A percentile compares a stretch with the other conserved stretches of the same genome.
These are phyloP conservation scores for Neurospora sp. DNA, from an alignment of 2,329 filamentous ascomycete species.

Conservation along the genomic window DNA sequence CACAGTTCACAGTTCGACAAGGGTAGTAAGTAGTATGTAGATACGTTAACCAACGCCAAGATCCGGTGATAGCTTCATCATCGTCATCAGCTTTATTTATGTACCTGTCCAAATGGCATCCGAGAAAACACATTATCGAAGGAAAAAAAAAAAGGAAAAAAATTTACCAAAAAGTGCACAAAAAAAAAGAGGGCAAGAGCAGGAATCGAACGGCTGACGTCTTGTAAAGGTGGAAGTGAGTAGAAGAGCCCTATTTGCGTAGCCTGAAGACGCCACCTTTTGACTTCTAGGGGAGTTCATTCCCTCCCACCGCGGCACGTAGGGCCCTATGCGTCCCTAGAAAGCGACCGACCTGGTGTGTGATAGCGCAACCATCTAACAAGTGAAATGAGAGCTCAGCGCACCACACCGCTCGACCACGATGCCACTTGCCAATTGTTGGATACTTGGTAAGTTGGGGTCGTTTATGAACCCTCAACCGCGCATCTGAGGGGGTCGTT, in stretches of 20 bases:
- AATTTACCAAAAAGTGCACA: background rate
- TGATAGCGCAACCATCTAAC: background rate
- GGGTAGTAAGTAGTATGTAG: background rate
- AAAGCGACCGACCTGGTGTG: background rate
- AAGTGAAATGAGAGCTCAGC: background rate
- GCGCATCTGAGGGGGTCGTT: background rate
- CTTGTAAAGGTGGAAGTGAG: background rate
- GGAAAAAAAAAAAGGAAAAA: too few species aligned
- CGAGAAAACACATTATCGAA: too few species aligned
- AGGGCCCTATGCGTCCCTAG: too few species aligned
- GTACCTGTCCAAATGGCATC: too few species aligned
- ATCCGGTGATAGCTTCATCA: background rate
- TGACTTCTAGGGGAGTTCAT: background rate
- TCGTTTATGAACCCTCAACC: background rate
- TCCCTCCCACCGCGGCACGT: background rate
- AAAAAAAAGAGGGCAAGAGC: background rate
- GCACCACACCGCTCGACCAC: background rate
- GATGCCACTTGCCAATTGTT: background rate
- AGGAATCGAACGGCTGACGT: background rate
- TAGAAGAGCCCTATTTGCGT: background rate
- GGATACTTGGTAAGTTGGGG: background rate
- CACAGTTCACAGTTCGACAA: background rate
- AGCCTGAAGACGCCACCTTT: background rate
- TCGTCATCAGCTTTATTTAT: too few species aligned
- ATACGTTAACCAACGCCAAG: background rate